Evolutionary conservation across 768 basidiomycete genomes (phyloP).

Genomic region (Mycena haematopus): DNA sequence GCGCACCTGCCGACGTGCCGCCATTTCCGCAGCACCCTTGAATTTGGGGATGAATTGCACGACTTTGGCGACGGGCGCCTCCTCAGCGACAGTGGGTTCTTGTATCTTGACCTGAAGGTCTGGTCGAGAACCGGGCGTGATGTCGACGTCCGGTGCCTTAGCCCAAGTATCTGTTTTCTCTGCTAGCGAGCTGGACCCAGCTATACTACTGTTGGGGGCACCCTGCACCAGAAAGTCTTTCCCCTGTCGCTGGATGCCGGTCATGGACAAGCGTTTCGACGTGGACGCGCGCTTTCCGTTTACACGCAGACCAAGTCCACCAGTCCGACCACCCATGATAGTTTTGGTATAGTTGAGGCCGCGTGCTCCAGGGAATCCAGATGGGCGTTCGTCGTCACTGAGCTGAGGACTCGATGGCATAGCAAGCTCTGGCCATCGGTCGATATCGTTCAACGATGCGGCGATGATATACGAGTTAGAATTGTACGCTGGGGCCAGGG

Average conservation of each 20-base stretch:
- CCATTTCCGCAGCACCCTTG: slow-evolving; percentile 88
- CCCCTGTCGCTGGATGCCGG: slow-evolving; percentile 38
- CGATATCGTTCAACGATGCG: slow-evolving; percentile 76
- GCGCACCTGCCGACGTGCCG: slow-evolving; percentile 67
- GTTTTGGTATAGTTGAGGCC: slow-evolving; percentile 86
- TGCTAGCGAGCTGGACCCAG: slow-evolving; percentile 37
- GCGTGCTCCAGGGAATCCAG: slow-evolving; percentile 55
- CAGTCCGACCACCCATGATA: slow-evolving; percentile 79
- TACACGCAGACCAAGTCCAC: slow-evolving; percentile 80
- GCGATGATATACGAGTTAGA: slow-evolving; percentile 86
- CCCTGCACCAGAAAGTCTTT: slow-evolving; percentile 41
- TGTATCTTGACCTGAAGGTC: slow-evolving; percentile 51
- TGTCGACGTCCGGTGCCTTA: slow-evolving; percentile 30
- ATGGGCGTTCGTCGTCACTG: slow-evolving; percentile 69
- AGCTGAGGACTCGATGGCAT: slow-evolving; percentile 74
- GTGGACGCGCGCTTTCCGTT: slow-evolving; percentile 64
- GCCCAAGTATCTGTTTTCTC: slow-evolving; percentile 40
- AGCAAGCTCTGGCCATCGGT: slow-evolving; percentile 86
- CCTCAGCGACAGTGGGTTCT: slow-evolving; percentile 47
- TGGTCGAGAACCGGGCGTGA: slow-evolving; percentile 37
- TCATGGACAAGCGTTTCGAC: slow-evolving; percentile 54
- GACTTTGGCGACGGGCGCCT: slow-evolving; percentile 55
- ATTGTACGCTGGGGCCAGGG: slow-evolving; percentile 77
- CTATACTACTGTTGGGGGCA: slow-evolving; percentile 36
- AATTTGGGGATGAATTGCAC: slow-evolving; percentile 78